phyloP scores from a whole-genome alignment of 2,329 filamentous ascomycete genomes.

The Colletotrichum liriopes region DNA sequence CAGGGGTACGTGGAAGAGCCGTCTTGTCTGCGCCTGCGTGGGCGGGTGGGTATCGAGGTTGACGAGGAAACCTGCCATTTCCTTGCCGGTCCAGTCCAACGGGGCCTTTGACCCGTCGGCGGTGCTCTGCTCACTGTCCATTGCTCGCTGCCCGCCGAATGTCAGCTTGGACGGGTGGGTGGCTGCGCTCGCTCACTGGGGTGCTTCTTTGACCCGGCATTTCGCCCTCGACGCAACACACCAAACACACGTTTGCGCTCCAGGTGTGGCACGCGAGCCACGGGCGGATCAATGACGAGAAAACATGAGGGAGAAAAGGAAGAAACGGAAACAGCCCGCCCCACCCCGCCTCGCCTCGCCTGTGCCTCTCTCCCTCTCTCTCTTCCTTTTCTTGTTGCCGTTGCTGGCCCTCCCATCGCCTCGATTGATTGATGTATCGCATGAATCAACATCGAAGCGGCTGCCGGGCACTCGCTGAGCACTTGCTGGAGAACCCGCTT shows the following conservation, averaged over 20 bases:
- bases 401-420: not conserved
- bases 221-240: conserved; percentile 5
- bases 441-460: not conserved
- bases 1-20: not conserved
- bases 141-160: not conserved
- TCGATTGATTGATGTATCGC: not conserved
- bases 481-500: not conserved
- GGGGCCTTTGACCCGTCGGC: not conserved
- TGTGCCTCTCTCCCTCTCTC: not conserved
- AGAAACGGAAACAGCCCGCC: conserved; percentile 13
- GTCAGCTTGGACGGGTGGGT: not conserved
- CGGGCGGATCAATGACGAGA: conserved; percentile 4
- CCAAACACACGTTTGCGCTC: conserved; percentile 2
- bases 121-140: not conserved
- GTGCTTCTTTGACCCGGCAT: conserved; percentile 5
- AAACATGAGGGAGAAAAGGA: conserved; percentile 19
- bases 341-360: not conserved
- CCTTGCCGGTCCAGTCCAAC: not conserved
- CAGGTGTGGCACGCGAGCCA: not conserved
- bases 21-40: not conserved
- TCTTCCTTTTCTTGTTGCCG: not conserved
- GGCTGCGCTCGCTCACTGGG: not conserved
- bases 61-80: not conserved
- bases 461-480: conserved; percentile 2
- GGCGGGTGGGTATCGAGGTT: not conserved